Evolutionary conservation across 2,329 filamentous ascomycete species (phyloP).

Genomic region (Sporothrix pseudoabietina): DNA sequence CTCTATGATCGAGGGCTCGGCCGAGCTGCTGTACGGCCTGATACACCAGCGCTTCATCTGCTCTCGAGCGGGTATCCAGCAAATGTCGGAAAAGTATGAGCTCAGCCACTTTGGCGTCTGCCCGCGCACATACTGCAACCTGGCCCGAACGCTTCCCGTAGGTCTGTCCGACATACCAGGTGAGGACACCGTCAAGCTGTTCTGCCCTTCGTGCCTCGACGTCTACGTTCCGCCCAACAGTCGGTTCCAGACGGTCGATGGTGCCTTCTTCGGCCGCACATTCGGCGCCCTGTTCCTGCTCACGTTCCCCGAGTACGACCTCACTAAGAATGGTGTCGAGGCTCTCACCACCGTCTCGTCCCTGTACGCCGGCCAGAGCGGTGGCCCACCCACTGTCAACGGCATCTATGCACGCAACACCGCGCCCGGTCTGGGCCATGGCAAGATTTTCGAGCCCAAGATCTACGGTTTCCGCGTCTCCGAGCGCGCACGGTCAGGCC

Average conservation of each 20-base stretch:
- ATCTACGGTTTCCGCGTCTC: slow-evolving; percentile 97
- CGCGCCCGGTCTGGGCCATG: slow-evolving; percentile 78
- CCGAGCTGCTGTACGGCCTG: slow-evolving; percentile 96
- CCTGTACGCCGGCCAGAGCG: slow-evolving; percentile 23
- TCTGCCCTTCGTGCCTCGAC: slow-evolving; percentile 94
- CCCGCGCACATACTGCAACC: slow-evolving; percentile 90
- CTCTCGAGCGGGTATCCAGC: slow-evolving; percentile 91
- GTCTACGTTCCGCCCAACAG: slow-evolving; percentile 98
- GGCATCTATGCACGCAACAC: slow-evolving; percentile 86
- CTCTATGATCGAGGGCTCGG: slow-evolving; percentile 93
- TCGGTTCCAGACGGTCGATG: slow-evolving; percentile 94
- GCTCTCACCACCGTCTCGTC: slow-evolving; percentile 49
- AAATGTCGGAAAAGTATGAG: slow-evolving; percentile 99
- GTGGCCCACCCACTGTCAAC: slow-evolving; percentile 62
- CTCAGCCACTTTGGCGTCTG: slow-evolving; percentile 93
- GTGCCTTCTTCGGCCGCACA: slow-evolving; percentile 96
- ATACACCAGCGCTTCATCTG: slow-evolving; percentile 99
- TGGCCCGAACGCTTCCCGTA: slow-evolving; percentile 86
- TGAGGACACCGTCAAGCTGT: slow-evolving; percentile 96
- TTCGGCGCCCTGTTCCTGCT: slow-evolving; percentile 97
- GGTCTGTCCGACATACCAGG: slow-evolving; percentile 93
- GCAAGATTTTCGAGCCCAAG: slow-evolving; percentile 87
- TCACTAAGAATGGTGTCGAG: slow-evolving; percentile 70
- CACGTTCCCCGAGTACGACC: slow-evolving; percentile 94
- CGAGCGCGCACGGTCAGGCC: slow-evolving; percentile 84